Percentiles rank a stretch among this genome's conserved stretches.
phyloP scores from a whole-genome alignment of 495 filamentous ascomycete species.

The Daldinia vernicosa region DNA sequence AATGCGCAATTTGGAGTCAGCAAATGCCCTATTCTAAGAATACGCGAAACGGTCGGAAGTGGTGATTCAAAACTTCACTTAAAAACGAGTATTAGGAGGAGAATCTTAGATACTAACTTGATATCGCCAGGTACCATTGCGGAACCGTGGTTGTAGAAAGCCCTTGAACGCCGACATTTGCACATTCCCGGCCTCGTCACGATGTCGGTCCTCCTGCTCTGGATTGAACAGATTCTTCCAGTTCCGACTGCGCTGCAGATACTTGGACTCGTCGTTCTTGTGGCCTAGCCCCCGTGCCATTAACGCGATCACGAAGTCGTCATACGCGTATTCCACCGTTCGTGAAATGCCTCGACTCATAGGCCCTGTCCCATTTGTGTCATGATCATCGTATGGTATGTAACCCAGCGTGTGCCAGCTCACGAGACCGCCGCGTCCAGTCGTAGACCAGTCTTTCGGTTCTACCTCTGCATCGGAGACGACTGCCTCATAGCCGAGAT shows the following conservation, averaged over 20 bases:
- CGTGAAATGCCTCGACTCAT: slow-evolving; percentile 70
- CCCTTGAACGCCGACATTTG: slow-evolving; percentile 63
- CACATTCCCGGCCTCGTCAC: slow-evolving; percentile 33
- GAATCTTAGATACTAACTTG: slow-evolving; percentile 35
- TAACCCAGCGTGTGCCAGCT: slow-evolving; percentile 70
- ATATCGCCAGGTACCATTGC: slow-evolving; percentile 70
- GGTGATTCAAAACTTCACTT: not conserved
- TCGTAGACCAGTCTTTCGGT: slow-evolving; percentile 67
- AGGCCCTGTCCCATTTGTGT: slow-evolving; percentile 66
- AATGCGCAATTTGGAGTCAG: not conserved
- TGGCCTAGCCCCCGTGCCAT: slow-evolving; percentile 64
- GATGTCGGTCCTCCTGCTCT: slow-evolving; percentile 50
- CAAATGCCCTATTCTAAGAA: not conserved
- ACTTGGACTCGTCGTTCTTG: slow-evolving; percentile 61
- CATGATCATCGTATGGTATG: slow-evolving; percentile 69
- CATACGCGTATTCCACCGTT: slow-evolving; percentile 78
- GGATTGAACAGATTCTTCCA: slow-evolving; percentile 65
- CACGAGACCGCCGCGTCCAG: slow-evolving; percentile 70
- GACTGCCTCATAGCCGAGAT: slow-evolving; percentile 72
- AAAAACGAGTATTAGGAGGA: not conserved
- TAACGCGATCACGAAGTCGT: slow-evolving; percentile 69
- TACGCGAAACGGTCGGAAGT: not conserved
- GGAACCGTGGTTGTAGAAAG: slow-evolving; percentile 72
- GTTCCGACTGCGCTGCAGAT: slow-evolving; percentile 63
- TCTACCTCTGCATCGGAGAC: slow-evolving; percentile 76